Evolutionary conservation across 1,284 basidiomycete genomes (phyloP).

Genomic region (Naganishia liquefaciens): DNA sequence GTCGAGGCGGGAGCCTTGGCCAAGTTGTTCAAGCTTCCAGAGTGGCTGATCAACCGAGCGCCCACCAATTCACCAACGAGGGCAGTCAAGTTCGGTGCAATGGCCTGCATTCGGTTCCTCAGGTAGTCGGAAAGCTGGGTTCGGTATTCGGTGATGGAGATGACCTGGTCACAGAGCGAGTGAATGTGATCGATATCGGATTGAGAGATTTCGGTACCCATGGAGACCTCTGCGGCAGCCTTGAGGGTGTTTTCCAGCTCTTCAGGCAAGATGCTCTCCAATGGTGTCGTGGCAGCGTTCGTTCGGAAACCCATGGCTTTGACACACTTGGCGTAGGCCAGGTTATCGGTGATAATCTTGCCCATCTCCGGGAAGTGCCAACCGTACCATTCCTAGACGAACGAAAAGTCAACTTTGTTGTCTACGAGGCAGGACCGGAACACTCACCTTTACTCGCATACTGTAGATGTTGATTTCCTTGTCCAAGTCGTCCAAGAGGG

Average conservation of each 20-base stretch:
- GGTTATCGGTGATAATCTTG: constrained; percentile 95
- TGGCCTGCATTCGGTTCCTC: constrained; percentile 93
- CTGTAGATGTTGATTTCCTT: constrained; percentile 99
- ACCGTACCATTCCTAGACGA: constrained; percentile 95
- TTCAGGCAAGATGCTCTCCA: constrained; percentile 88
- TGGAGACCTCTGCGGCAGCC: constrained; percentile 90
- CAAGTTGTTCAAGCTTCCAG: constrained; percentile 87
- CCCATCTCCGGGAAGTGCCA: constrained; percentile 99
- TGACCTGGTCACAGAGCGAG: constrained; percentile 94
- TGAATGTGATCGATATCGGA: constrained; percentile 93
- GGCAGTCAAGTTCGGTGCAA: constrained; percentile 93
- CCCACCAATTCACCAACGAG: constrained; percentile 96
- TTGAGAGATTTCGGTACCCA: constrained; percentile 98
- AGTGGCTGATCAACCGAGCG: constrained; percentile 92
- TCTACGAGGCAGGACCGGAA: neutral
- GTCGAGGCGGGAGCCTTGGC: constrained; percentile 98
- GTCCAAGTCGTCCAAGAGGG: constrained; percentile 96
- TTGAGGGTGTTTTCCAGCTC: constrained; percentile 89
- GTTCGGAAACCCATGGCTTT: constrained; percentile 93
- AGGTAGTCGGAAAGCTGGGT: constrained; percentile 92
- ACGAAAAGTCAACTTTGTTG: constrained; percentile 24
- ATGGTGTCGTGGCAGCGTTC: constrained; percentile 81
- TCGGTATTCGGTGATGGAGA: constrained; percentile 91
- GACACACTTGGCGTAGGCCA: constrained; percentile 92
- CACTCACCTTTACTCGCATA: constrained; percentile 89